phyloP scores from a whole-genome alignment of 257 asterid species.

The Fraxinus quadrangulata region DNA sequence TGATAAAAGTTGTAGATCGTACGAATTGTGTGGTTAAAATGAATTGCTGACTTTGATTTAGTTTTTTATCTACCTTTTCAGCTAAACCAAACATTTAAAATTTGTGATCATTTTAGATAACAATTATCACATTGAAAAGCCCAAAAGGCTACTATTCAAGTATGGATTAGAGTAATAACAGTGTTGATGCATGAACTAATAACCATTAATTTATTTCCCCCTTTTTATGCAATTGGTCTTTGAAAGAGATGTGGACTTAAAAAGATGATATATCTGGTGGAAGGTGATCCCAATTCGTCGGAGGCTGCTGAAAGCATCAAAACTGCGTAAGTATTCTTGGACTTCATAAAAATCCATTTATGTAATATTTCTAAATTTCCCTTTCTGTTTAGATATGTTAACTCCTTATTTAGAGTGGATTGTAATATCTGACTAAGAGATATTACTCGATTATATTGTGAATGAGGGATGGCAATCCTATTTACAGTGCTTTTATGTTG shows the following conservation, averaged over 20 bases:
- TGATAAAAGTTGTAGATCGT: too few relatives aligned
- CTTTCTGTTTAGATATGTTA: constrained; percentile 3
- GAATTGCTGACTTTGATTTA: too few relatives aligned
- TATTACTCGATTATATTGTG: constrained; percentile 12
- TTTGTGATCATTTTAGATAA: background rate
- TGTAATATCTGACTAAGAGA: constrained; percentile 9
- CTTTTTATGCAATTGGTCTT: constrained; percentile 25
- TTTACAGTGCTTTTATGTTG: background rate
- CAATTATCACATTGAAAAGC: background rate
- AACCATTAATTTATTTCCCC: constrained; percentile 9
- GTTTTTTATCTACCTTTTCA: too few relatives aligned
- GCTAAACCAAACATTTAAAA: background rate
- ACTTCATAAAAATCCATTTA: constrained; percentile 21
- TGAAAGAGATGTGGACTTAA: constrained; percentile 89
- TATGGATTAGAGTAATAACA: background rate
- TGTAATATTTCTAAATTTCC: constrained; percentile 7
- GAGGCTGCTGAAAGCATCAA: constrained; percentile 94
- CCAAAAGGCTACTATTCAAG: background rate
- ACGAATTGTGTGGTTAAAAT: too few relatives aligned
- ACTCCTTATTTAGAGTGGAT: background rate
- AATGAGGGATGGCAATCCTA: constrained; percentile 11
- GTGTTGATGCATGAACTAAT: constrained; percentile 5
- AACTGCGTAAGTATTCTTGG: constrained; percentile 75
- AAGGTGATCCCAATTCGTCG: constrained; percentile 92
- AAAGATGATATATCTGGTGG: constrained; percentile 93